Evolutionary conservation across 2,329 filamentous ascomycete genomes (phyloP).

Genomic region (Diplodia seriata): DNA sequence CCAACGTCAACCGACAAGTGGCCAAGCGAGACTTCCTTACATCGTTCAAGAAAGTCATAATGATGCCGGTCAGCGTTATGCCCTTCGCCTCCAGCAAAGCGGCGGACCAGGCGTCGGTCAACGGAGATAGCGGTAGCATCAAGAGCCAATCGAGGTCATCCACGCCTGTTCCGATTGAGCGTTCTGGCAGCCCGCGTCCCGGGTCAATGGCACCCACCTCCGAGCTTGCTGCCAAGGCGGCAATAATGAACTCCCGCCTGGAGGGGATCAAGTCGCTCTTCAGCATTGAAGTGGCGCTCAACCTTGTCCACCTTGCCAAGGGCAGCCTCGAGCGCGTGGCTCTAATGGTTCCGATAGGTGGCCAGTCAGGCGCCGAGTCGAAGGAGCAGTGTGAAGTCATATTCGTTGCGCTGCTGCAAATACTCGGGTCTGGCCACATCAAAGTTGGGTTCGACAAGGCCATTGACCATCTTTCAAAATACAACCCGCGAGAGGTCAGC

Average conservation of each 20-base stretch:
- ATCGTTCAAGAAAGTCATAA: conserved; percentile 97
- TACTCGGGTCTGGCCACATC: conserved; percentile 85
- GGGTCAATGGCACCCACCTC: conserved; percentile 75
- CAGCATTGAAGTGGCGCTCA: conserved; percentile 92
- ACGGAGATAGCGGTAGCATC: conserved; percentile 42
- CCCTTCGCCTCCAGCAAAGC: conserved; percentile 48
- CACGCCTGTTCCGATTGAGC: conserved; percentile 50
- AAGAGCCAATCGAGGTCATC: conserved; percentile 30
- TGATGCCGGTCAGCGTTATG: conserved; percentile 96
- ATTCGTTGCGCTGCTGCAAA: conserved; percentile 82
- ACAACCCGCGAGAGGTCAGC: conserved; percentile 84
- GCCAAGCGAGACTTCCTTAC: conserved; percentile 96
- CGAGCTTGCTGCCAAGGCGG: conserved; percentile 95
- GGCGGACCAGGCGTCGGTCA: conserved; percentile 38
- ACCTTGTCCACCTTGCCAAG: conserved; percentile 88
- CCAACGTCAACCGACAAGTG: conserved; percentile 89
- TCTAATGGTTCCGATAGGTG: conserved; percentile 80
- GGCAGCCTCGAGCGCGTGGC: conserved; percentile 83
- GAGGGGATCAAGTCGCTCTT: conserved; percentile 96
- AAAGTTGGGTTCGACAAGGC: conserved; percentile 94
- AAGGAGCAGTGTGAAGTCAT: conserved; percentile 88
- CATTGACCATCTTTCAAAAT: conserved; percentile 86
- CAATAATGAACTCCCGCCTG: conserved; percentile 91
- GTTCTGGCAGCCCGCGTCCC: conserved; percentile 46
- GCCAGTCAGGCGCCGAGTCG: conserved; percentile 80